Percentiles rank a stretch among this genome's conserved stretches.
phyloP scores from a whole-genome alignment of 1,139 yeast genomes.

The Candida glucosophila region DNA sequence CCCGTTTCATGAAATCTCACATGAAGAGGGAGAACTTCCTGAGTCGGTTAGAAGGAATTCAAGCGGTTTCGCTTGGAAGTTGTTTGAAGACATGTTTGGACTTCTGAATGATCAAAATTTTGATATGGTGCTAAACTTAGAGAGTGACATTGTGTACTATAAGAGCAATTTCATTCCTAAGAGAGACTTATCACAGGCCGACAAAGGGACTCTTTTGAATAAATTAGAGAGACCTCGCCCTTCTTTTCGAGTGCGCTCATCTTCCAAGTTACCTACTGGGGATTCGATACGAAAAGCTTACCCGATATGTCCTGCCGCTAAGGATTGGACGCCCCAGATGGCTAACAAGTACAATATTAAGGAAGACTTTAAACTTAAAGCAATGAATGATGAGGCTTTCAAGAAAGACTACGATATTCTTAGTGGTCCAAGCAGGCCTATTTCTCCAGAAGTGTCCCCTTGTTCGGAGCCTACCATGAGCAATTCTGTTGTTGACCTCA shows the following conservation, averaged over 20 bases:
- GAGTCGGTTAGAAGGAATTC: no score
- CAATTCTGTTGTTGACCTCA: constrained; percentile 36
- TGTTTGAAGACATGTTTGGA: constrained; percentile 27
- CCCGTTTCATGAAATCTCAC: constrained; percentile 2
- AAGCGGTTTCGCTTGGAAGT: constrained; percentile 20
- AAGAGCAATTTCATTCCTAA: constrained; percentile 37
- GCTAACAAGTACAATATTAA: constrained; percentile 20
- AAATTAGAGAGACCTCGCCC: constrained; percentile 17
- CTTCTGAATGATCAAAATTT: constrained; percentile 18
- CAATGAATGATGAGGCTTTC: constrained; percentile 33
- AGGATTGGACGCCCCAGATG: constrained; percentile 28
- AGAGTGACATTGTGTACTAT: constrained; percentile 37
- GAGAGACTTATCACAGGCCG: constrained; percentile 18
- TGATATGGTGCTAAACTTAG: constrained; percentile 29
- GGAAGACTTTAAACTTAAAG: constrained; percentile 27
- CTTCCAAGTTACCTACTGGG: constrained; percentile 5
- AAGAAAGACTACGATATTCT: constrained; percentile 21
- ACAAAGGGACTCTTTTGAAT: constrained; percentile 5
- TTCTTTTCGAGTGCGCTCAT: constrained; percentile 14
- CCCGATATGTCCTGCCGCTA: constrained; percentile 33
- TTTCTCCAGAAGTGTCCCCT: constrained; percentile 39
- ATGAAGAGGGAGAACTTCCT: constrained; percentile 8
- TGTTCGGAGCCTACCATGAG: constrained; percentile 34
- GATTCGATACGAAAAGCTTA: constrained; percentile 10
- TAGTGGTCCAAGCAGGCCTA: constrained; percentile 26